Conservation (phyloP, 345 rosid species). For the Heritiera fomes region DNA sequence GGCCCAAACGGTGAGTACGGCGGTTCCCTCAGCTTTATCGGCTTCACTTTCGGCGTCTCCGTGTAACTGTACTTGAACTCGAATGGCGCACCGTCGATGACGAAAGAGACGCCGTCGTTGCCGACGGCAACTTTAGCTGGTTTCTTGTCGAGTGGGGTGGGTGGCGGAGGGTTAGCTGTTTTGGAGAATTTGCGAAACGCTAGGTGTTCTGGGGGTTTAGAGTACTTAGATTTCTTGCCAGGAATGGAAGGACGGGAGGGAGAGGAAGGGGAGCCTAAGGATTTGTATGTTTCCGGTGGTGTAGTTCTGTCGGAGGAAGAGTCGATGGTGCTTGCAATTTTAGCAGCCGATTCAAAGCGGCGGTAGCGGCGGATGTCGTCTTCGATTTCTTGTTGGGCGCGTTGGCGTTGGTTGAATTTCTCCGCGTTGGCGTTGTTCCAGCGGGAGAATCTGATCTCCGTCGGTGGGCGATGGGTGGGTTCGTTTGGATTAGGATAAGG, state of each 20-base stretch:
- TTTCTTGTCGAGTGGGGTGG: constrained; percentile 35
- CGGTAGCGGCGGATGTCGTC: constrained; percentile 69
- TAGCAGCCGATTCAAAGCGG: constrained; percentile 31
- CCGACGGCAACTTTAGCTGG: constrained; percentile 45
- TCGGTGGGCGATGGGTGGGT: constrained; percentile 37
- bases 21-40: constrained; percentile 73
- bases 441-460: constrained; percentile 61
- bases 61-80: constrained; percentile 97
- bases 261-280: constrained; percentile 70
- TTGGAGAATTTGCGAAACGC: constrained; percentile 39
- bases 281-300: constrained; percentile 44
- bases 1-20: constrained; percentile 89
- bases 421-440: constrained; percentile 84
- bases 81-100: constrained; percentile 85
- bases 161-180: constrained; percentile 28
- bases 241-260: constrained; percentile 80
- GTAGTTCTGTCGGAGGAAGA: constrained; percentile 23
- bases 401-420: constrained; percentile 48
- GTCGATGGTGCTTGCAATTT: constrained; percentile 40
- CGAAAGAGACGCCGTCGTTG: constrained; percentile 70
- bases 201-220: constrained; percentile 46
- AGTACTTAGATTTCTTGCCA: constrained; percentile 77
- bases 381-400: constrained; percentile 65
- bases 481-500: constrained; percentile 24
- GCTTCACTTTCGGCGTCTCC: constrained; percentile 81